phyloP scores from a whole-genome alignment of 352 stramenopile genomes.

The Phytopythium cucurbitacearum region DNA sequence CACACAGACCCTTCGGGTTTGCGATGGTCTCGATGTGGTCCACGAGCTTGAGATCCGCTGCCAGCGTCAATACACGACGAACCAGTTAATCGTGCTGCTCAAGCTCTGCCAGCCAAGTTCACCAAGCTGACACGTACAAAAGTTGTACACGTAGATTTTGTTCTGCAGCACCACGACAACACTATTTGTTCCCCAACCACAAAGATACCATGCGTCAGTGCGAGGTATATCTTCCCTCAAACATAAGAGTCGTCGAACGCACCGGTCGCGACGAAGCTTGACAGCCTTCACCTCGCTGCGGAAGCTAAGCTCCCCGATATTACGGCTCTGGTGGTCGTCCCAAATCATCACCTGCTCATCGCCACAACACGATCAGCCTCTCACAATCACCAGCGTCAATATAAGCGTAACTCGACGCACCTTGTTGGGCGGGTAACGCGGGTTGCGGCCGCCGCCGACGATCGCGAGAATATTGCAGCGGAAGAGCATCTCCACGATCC shows the following conservation, averaged over 20 bases:
- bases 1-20: constrained; percentile 95
- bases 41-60: constrained; percentile 94
- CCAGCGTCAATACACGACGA: constrained; percentile 3
- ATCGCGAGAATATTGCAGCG: constrained; percentile 98
- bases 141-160: constrained; percentile 98
- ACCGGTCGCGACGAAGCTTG: constrained; percentile 93
- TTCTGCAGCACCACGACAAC: constrained; percentile 97
- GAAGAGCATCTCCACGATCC: constrained; percentile 99
- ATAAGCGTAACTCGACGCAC: constrained; percentile 21
- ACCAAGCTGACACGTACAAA: constrained; percentile 48
- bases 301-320: constrained; percentile 98
- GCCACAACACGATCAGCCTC: not conserved
- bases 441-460: constrained; percentile 89
- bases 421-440: constrained; percentile 96
- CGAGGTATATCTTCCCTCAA: not conserved
- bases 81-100: not conserved
- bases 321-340: constrained; percentile 97
- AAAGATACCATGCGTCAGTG: not conserved
- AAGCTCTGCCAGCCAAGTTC: not conserved
- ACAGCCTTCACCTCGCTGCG: constrained; percentile 95
- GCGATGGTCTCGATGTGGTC: constrained; percentile 99
- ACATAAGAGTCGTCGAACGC: not conserved
- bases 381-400: not conserved
- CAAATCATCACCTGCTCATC: constrained; percentile 95
- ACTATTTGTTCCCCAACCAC: constrained; percentile 20